Base-by-base conservation (phyloP, 768 basidiomycete species). In the Pleurotus platypus region DNA sequence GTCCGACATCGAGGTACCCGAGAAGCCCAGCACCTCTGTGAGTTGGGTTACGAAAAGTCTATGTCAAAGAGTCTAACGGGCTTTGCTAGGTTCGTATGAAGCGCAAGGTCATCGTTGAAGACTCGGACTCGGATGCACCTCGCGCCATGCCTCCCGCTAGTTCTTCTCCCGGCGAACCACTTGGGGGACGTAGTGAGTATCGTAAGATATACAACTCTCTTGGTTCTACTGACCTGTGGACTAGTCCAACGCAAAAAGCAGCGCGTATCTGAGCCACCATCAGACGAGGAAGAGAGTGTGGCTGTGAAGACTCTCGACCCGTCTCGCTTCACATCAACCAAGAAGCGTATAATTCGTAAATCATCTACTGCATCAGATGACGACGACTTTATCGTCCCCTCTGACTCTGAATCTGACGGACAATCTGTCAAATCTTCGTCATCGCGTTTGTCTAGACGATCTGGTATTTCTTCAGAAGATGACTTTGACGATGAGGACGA, bases 301-400 rank as follows among this genome's bases (percentile, higher is more conserved):
- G 68, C 69, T 27, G 76, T 82, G 1, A 87, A 91, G 63, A 76
- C 86, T 2, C 76, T 84, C 43, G 72, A 79, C 2, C 74, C 90
- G 46, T 83, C 78, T 38, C 80, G 79, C 55, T 90, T 87, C 71
- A 85, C 82, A 63, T 82, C 85, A 1, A 81, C 86, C 0, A 62
- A 59, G 5, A 87, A 86, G 63, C 74, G 74, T 66, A 70, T 56
- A 85, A 81, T 67, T 46, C 72, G 69, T 18, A 79, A 75, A 61
- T 66, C 76, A 2, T 75, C 74, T 16, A 62, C 63, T 51, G 70
- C 74, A 60, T 75, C 64, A 30, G 82, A 79, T 49, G 86, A 90
- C 60, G 86, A 90, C 49, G 83, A 90, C 58, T 92, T 92, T 64
- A 79, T 90, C 62, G 85, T 80, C 39, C 81, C 85, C 16, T 84